phyloP scores from a whole-genome alignment of 345 rosid genomes.

The Salix purpurea region DNA sequence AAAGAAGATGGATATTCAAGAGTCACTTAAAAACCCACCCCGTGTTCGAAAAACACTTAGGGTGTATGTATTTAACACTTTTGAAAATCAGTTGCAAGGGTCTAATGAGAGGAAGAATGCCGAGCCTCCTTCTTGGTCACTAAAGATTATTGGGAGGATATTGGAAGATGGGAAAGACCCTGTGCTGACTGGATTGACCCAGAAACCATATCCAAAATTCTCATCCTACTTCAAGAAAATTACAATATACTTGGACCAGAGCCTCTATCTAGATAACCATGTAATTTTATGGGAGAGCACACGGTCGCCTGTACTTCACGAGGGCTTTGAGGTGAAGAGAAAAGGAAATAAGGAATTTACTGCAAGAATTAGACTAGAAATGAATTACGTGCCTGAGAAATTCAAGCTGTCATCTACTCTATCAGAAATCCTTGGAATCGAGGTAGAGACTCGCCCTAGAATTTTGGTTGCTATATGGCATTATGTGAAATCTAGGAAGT shows the following conservation, averaged over 20 bases:
- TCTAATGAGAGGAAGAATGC: constrained; percentile 27
- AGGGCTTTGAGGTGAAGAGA: constrained; percentile 63
- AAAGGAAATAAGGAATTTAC: constrained; percentile 59
- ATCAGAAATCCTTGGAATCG: constrained; percentile 49
- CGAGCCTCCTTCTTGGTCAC: constrained; percentile 49
- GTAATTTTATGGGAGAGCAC: constrained; percentile 56
- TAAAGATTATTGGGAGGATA: constrained; percentile 54
- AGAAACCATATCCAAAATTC: constrained; percentile 42
- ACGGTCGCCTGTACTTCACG: constrained; percentile 48
- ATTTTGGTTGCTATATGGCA: constrained; percentile 56
- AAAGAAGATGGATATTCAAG: constrained; percentile 46
- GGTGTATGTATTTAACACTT: constrained; percentile 49
- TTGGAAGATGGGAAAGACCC: constrained; percentile 59
- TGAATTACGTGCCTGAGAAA: constrained; percentile 52
- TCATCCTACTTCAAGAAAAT: constrained; percentile 53
- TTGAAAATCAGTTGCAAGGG: constrained; percentile 34
- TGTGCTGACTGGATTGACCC: constrained; percentile 34
- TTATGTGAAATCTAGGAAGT: constrained; percentile 46
- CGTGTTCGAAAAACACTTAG: constrained; percentile 43
- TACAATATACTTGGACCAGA: constrained; percentile 53
- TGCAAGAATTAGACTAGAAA: constrained; percentile 49
- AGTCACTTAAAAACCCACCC: constrained; percentile 44
- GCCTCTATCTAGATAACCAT: constrained; percentile 51
- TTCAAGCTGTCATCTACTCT: constrained; percentile 49
- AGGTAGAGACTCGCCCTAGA: constrained; percentile 47